Conservation (phyloP, 257 asterid species). For the Rauvolfia tetraphylla region DNA sequence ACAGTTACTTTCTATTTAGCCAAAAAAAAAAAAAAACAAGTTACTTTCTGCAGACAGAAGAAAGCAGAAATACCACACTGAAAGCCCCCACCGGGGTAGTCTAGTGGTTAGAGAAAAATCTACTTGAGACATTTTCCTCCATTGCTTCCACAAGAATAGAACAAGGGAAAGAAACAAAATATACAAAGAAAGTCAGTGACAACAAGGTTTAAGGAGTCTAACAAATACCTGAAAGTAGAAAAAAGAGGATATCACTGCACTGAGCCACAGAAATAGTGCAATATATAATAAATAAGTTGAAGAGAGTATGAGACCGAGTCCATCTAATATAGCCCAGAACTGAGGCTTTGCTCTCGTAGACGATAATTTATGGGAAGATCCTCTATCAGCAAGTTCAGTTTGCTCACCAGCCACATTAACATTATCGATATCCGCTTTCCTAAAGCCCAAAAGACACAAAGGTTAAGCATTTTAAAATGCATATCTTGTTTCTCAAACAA, state of each 20-base stretch:
- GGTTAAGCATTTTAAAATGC: not conserved
- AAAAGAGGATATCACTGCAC: slow-evolving; percentile 91
- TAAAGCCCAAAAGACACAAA: slow-evolving; percentile 36
- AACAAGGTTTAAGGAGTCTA: not conserved
- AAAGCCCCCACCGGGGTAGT: not conserved
- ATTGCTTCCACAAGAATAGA: not conserved
- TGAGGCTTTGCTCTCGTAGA: slow-evolving; percentile 51
- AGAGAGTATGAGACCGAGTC: slow-evolving; percentile 73
- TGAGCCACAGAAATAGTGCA: slow-evolving; percentile 84
- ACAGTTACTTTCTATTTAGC: slow-evolving; percentile 98
- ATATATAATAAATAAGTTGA: slow-evolving; percentile 80
- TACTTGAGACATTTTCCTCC: not conserved
- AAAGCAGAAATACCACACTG: not conserved
- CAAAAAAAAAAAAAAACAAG: too few relatives aligned
- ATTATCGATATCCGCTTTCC: slow-evolving; percentile 52
- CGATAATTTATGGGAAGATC: slow-evolving; percentile 50
- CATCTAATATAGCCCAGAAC: slow-evolving; percentile 80
- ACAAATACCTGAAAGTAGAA: slow-evolving; percentile 85
- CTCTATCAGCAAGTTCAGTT: slow-evolving; percentile 36
- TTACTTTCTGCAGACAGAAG: slow-evolving; percentile 73
- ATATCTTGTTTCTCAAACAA: not conserved
- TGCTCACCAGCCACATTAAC: slow-evolving; percentile 37
- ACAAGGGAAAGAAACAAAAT: not conserved
- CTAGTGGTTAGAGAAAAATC: slow-evolving; percentile 2
- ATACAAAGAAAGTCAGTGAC: not conserved